A percentile compares a stretch with the other conserved stretches of the same genome.
Conservation (phyloP, 1,139 yeast genomes). For the Magnusiomyces magnusii region DNA sequence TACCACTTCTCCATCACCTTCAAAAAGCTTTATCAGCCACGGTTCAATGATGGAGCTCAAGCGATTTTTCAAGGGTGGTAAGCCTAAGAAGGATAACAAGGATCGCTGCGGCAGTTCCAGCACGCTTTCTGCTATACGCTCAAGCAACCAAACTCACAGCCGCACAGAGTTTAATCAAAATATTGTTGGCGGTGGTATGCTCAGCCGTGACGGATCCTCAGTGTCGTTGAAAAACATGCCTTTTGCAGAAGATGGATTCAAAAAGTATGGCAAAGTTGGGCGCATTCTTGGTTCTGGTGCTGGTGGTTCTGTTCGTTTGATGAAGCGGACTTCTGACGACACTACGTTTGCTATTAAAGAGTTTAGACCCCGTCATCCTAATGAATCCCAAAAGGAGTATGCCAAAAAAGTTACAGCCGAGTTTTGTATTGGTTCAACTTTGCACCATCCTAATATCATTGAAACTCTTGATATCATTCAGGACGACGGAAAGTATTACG, state of each 20-base stretch:
- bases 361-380: conserved; percentile 76
- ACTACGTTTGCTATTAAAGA: conserved; percentile 95
- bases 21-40: conserved; percentile 21
- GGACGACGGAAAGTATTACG: conserved; percentile 79
- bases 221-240: conserved; percentile 28
- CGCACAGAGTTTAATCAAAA: conserved; percentile 13
- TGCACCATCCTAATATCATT: conserved; percentile 89
- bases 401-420: conserved; percentile 96
- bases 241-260: conserved; percentile 39
- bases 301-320: conserved; percentile 90
- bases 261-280: conserved; percentile 85
- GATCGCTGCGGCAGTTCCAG: conserved; percentile 12
- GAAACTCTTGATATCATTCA: conserved; percentile 89
- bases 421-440: conserved; percentile 92
- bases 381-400: conserved; percentile 83
- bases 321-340: conserved; percentile 72
- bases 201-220: conserved; percentile 11
- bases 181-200: conserved; percentile 7
- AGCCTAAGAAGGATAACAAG: conserved; percentile 13
- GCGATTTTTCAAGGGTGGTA: conserved; percentile 32
- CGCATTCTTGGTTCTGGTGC: conserved; percentile 95
- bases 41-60: conserved; percentile 36
- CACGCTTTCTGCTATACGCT: conserved; percentile 9
- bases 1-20: conserved; percentile 13
- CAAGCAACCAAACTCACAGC: neutral